Base-by-base conservation (phyloP, 2,329 filamentous ascomycete genomes). In the Trichothecium roseum region DNA sequence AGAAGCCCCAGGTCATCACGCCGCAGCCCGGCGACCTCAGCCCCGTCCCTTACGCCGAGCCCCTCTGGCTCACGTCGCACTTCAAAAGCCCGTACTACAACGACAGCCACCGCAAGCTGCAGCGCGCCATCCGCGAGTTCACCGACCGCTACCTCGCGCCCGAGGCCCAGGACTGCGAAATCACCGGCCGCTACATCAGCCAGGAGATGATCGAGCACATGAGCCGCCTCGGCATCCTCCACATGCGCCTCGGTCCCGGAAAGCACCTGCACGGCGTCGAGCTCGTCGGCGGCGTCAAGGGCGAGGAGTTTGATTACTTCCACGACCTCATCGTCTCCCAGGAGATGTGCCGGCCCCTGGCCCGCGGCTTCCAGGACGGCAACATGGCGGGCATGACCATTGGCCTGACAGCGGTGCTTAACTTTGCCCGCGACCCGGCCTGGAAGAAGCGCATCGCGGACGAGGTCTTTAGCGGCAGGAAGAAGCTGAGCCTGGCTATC, bases 381-480 rank as follows among this genome's bases (percentile, higher is more conserved):
- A 88, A 86, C 59, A 76, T 93, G 73, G 81, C 84, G 3, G 85
- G 86, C 35, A 86, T 93, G 82, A 78, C 79, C 18, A 93, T 93
- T 45, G 78, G 78, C 28, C 62, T 93, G 43, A 84, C 85, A 1
- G 84, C 84, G 9, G 74, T 93, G 17, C 70, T 86, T 52, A 81
- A 89, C 63, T 93, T 80, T 68, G 74, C 83, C 55, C 74, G 72
- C 35, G 72, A 89, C 49, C 64, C 74, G 37, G 63, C 63, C 29
- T 71, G 84, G 47, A 79, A 78, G 60, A 69, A 78, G 46, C 68
- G 68, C 36, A 68, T 93, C 32, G 73, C 78, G 24, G 67, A 77
- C 26, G 83, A 91, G 48, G 79, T 85, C 31, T 71, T 93, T 45
- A 74, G 71, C 31, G 85, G 85, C 40, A 75, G 78, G 68, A 91